A percentile compares a stretch with the other conserved stretches of the same genome.
Evolutionary conservation across 2,329 filamentous ascomycete species (phyloP).

Genomic region (Curvularia eragrostidis): DNA sequence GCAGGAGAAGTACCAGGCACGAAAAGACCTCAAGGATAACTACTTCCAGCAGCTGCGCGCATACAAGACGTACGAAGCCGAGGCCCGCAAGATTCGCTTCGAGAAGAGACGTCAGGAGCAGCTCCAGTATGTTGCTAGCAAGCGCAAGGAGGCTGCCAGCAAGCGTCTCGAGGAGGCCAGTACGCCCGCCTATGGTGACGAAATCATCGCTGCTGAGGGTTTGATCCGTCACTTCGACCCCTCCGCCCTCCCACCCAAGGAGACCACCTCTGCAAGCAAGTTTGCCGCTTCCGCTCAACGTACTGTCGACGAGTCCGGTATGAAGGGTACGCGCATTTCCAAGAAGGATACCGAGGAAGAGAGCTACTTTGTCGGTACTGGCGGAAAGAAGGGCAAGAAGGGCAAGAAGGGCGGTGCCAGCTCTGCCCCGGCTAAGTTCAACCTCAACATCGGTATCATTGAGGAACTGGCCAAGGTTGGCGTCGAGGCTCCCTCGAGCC

Average conservation of each 20-base stretch:
- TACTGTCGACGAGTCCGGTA: conserved; percentile 80
- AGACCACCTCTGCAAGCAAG: conserved; percentile 67
- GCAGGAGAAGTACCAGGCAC: conserved; percentile 80
- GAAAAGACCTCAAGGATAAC: conserved; percentile 87
- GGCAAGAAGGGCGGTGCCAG: conserved; percentile 75
- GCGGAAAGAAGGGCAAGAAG: conserved; percentile 88
- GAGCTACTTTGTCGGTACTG: conserved; percentile 76
- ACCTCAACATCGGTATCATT: conserved; percentile 87
- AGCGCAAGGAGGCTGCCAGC: conserved; percentile 77
- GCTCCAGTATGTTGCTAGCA: conserved; percentile 72
- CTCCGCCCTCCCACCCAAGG: conserved; percentile 67
- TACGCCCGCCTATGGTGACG: conserved; percentile 87
- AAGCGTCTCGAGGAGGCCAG: conserved; percentile 80
- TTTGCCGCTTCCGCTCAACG: conserved; percentile 77
- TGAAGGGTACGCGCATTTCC: conserved; percentile 84
- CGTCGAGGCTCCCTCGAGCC: conserved; percentile 86
- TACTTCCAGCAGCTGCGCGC: conserved; percentile 85
- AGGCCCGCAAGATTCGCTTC: conserved; percentile 75
- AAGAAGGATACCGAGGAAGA: conserved; percentile 90
- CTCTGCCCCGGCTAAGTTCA: conserved; percentile 70
- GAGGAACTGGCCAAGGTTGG: conserved; percentile 86
- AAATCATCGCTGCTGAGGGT: conserved; percentile 87
- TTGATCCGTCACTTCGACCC: conserved; percentile 93
- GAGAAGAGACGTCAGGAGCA: conserved; percentile 85
- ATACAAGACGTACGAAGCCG: conserved; percentile 81